A percentile compares a stretch with the other conserved stretches of the same genome.
These are phyloP conservation scores for Pseudopithomyces chartarum DNA, from an alignment of 2,329 filamentous ascomycete species.

Conservation along the genomic window DNA sequence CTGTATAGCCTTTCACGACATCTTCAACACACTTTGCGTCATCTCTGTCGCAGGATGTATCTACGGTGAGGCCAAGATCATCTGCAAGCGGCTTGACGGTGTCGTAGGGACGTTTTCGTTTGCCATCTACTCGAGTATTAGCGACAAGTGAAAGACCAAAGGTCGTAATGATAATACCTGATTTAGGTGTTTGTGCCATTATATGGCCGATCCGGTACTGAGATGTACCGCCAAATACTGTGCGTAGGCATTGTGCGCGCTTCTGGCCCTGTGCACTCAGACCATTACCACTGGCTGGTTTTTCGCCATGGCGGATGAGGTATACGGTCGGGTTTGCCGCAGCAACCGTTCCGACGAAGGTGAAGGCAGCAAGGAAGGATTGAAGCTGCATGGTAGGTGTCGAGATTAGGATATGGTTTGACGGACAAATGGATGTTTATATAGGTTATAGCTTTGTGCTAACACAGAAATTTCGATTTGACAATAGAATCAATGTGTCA, in stretches of 20 bases:
- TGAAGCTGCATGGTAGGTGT: neutral
- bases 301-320: conserved; percentile 68
- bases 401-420: neutral
- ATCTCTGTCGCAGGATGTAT: conserved; percentile 62
- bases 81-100: conserved; percentile 62
- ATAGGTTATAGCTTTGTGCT: neutral
- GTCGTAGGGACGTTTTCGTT: conserved; percentile 58
- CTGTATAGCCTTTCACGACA: conserved; percentile 54
- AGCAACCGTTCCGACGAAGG: neutral
- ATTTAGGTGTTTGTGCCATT: conserved; percentile 61
- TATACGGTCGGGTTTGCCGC: conserved; percentile 58
- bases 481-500: neutral
- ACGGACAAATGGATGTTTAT: neutral
- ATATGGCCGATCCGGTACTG: conserved; percentile 63
- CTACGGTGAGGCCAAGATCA: conserved; percentile 61
- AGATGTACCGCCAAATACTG: conserved; percentile 59
- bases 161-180: conserved; percentile 35
- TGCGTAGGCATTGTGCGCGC: conserved; percentile 64
- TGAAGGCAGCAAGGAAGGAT: neutral
- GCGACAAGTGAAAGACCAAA: neutral
- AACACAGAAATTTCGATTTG: too few relatives aligned
- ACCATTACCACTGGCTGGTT: conserved; percentile 57
- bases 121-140: conserved; percentile 50
- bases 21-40: conserved; percentile 60
- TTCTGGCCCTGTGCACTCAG: conserved; percentile 58